Evolutionary conservation across 805 yeast species (phyloP).

Genomic region (Starmerella davenportii): DNA sequence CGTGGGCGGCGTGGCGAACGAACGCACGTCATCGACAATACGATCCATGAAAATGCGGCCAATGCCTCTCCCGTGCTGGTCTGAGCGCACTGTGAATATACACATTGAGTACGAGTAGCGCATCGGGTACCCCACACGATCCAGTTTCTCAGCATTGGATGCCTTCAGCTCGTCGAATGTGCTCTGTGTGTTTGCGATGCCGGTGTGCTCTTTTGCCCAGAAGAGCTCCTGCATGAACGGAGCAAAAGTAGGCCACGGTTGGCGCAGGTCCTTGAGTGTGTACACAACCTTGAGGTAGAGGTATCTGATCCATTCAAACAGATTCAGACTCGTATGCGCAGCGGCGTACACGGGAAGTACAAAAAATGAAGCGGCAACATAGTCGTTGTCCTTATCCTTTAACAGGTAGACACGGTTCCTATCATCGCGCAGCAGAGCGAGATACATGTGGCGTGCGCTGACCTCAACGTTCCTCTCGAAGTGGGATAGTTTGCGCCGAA

Average conservation of each 20-base stretch:
- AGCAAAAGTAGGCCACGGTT: not conserved
- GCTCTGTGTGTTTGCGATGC: not conserved
- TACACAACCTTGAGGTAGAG: not conserved
- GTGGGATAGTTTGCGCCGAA: not conserved
- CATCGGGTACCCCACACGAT: conserved; percentile 6
- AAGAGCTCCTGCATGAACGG: not conserved
- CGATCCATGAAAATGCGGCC: conserved; percentile 3
- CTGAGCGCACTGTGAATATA: conserved; percentile 4
- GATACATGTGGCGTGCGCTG: conserved; percentile 2
- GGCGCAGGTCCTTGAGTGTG: not conserved
- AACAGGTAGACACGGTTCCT: conserved; percentile 3
- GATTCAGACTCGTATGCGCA: not conserved
- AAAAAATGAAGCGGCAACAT: conserved; percentile 6
- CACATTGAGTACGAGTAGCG: conserved; percentile 4
- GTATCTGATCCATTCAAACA: not conserved
- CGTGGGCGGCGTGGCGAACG: conserved; percentile 3
- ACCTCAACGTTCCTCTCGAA: conserved; percentile 1
- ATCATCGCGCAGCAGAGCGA: not conserved
- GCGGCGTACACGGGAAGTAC: conserved; percentile 5
- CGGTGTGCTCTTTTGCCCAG: not conserved
- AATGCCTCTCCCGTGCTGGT: conserved; percentile 8
- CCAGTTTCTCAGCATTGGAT: conserved; percentile 1
- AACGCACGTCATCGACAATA: conserved; percentile 1
- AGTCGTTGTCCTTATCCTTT: not conserved
- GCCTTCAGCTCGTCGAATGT: conserved; percentile 1